phyloP scores from a whole-genome alignment of 164 flowering plant species.

The Euptelea pleiosperma region DNA sequence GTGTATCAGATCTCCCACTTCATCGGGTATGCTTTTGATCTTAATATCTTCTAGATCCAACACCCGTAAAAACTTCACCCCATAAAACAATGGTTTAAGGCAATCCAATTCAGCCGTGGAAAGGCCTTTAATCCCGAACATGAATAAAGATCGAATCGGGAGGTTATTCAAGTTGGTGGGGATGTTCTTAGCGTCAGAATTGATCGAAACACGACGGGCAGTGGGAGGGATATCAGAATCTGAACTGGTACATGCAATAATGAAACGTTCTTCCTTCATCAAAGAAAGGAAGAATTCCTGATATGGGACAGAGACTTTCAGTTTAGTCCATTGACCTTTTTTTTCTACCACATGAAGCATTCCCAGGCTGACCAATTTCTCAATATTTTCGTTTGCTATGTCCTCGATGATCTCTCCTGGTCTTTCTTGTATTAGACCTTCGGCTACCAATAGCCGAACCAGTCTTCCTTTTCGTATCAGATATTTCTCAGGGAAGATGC shows the following conservation, averaged over 20 bases:
- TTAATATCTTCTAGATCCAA: slow-evolving; percentile 25
- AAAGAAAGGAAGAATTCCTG: slow-evolving; percentile 3
- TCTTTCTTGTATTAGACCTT: slow-evolving; percentile 25
- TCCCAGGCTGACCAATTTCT: slow-evolving; percentile 17
- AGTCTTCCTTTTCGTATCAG: slow-evolving; percentile 25
- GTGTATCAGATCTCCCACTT: slow-evolving; percentile 25
- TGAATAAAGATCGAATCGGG: slow-evolving; percentile 19
- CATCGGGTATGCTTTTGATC: slow-evolving; percentile 24
- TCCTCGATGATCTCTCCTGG: slow-evolving; percentile 21
- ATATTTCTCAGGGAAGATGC: slow-evolving; percentile 27
- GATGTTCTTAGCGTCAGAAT: slow-evolving; percentile 13
- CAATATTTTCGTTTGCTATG: slow-evolving; percentile 21
- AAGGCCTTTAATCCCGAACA: slow-evolving; percentile 13
- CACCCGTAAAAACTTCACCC: slow-evolving; percentile 22
- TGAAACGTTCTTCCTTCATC: slow-evolving; percentile 16
- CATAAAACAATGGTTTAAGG: slow-evolving; percentile 6
- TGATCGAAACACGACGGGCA: slow-evolving; percentile 13
- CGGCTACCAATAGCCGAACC: slow-evolving; percentile 22
- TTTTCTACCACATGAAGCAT: slow-evolving; percentile 21
- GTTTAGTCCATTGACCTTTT: slow-evolving; percentile 3
- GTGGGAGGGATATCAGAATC: slow-evolving; percentile 7
- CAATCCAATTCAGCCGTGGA: slow-evolving; percentile 12
- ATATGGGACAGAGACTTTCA: slow-evolving; percentile 7
- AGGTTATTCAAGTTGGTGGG: slow-evolving; percentile 9
- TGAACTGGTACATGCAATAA: neutral